These are phyloP conservation scores for Tylopilus sp. DNA, from an alignment of 768 basidiomycete species.

Conservation along the genomic window DNA sequence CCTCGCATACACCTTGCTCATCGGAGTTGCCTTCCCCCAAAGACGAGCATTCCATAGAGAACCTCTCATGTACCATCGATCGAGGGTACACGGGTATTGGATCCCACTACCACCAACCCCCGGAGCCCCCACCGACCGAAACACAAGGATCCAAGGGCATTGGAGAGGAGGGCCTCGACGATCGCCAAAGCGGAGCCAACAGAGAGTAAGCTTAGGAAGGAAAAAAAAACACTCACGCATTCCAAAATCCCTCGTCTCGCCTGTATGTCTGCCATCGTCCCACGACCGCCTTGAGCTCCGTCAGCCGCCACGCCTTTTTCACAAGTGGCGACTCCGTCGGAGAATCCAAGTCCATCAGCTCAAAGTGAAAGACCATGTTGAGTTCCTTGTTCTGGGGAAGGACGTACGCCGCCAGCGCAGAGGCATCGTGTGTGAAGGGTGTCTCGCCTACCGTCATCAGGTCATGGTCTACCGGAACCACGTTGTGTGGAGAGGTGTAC, in stretches of 20 bases:
- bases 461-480: slow-evolving; percentile 40
- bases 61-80: slow-evolving; percentile 18
- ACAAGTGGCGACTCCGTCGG: slow-evolving; percentile 40
- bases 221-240: slow-evolving; percentile 41
- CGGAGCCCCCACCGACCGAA: not conserved
- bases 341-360: slow-evolving; percentile 57
- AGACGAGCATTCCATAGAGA: slow-evolving; percentile 8
- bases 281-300: slow-evolving; percentile 47
- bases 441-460: slow-evolving; percentile 67
- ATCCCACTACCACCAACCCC: not conserved
- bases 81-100: slow-evolving; percentile 4
- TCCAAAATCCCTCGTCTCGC: slow-evolving; percentile 63
- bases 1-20: slow-evolving; percentile 19
- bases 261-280: slow-evolving; percentile 55
- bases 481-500: slow-evolving; percentile 4
- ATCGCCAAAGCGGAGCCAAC: not conserved
- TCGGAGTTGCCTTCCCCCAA: slow-evolving; percentile 5
- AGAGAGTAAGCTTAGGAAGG: too few relatives aligned
- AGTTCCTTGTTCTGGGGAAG: slow-evolving; percentile 57
- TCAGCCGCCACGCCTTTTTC: slow-evolving; percentile 47
- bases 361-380: slow-evolving; percentile 65
- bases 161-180: not conserved
- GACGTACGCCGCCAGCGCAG: slow-evolving; percentile 52
- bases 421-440: slow-evolving; percentile 52
- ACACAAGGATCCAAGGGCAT: not conserved